A percentile compares a stretch with the other conserved stretches of the same genome.
phyloP scores from a whole-genome alignment of 2,329 filamentous ascomycete species.

The Harringtonia lauricola region DNA sequence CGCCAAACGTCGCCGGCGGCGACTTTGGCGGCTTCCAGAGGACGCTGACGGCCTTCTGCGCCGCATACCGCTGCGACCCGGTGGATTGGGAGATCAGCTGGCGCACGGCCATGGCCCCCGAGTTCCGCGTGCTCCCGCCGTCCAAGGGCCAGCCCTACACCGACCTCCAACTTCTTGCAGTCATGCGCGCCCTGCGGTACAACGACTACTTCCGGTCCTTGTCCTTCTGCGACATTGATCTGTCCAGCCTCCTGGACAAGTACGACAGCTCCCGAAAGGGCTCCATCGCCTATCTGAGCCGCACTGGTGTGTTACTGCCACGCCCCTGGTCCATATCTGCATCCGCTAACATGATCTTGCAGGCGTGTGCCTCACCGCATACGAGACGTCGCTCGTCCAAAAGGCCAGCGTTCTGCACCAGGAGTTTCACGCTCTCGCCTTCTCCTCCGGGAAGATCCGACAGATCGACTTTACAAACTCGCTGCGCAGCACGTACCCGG shows the following conservation, averaged over 20 bases:
- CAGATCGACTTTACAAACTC: conserved; percentile 42
- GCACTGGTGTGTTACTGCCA: conserved; percentile 31
- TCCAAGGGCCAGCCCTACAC: conserved; percentile 29
- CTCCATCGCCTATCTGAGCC: conserved; percentile 38
- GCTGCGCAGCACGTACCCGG: conserved; percentile 4
- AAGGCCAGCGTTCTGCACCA: conserved; percentile 41
- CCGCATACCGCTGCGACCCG: conserved; percentile 36
- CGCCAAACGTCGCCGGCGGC: conserved; percentile 42
- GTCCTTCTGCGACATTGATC: conserved; percentile 41
- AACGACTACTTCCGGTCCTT: conserved; percentile 49
- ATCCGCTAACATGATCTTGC: conserved; percentile 12
- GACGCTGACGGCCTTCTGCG: conserved; percentile 43
- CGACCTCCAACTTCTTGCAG: conserved; percentile 41
- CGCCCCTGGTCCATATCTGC: not conserved
- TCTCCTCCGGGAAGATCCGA: conserved; percentile 42
- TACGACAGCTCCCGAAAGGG: conserved; percentile 34
- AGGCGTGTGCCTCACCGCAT: conserved; percentile 35
- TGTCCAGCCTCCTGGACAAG: conserved; percentile 27
- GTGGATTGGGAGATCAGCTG: conserved; percentile 42
- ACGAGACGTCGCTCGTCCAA: conserved; percentile 35
- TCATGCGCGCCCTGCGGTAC: conserved; percentile 44
- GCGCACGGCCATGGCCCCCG: conserved; percentile 34
- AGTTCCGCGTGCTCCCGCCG: conserved; percentile 39
- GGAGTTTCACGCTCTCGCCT: conserved; percentile 44
- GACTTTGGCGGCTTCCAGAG: conserved; percentile 41